Conservation (phyloP, 2,329 filamentous ascomycete genomes). For the Nothopassalora personata region DNA sequence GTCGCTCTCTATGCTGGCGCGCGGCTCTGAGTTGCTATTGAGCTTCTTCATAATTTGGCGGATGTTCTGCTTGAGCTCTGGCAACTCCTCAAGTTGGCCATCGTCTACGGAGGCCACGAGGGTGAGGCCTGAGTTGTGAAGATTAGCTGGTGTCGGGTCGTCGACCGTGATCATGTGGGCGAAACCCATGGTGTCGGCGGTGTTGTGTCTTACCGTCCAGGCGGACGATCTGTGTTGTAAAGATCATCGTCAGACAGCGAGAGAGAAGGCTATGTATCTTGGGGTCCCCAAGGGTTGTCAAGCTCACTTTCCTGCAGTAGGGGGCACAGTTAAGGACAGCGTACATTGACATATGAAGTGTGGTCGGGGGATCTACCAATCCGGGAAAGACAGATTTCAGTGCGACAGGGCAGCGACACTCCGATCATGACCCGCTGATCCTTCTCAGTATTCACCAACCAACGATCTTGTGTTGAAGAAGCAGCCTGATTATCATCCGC, state of each 20-base stretch:
- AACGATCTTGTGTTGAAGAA: background rate
- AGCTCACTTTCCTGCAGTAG: background rate
- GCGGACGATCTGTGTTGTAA: constrained; percentile 81
- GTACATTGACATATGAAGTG: background rate
- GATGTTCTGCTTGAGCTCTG: constrained; percentile 83
- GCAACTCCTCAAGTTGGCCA: constrained; percentile 69
- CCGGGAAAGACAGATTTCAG: background rate
- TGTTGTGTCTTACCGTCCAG: constrained; percentile 65
- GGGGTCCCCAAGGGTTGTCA: background rate
- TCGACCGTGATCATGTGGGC: background rate
- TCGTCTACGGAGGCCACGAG: constrained; percentile 93
- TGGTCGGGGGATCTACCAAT: background rate
- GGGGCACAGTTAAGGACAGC: background rate
- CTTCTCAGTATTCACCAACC: background rate
- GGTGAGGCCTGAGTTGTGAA: constrained; percentile 65
- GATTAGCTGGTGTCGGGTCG: constrained; percentile 13
- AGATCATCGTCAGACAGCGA: constrained; percentile 28
- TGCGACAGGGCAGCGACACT: background rate
- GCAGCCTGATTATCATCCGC: background rate
- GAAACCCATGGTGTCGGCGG: constrained; percentile 1
- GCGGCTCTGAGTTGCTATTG: constrained; percentile 80
- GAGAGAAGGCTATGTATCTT: background rate
- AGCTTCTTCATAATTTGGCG: constrained; percentile 86
- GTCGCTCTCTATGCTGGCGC: constrained; percentile 86
- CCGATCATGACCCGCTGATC: background rate